phyloP scores from a whole-genome alignment of 176 grass and related monocot species.

The Phragmites australis region DNA sequence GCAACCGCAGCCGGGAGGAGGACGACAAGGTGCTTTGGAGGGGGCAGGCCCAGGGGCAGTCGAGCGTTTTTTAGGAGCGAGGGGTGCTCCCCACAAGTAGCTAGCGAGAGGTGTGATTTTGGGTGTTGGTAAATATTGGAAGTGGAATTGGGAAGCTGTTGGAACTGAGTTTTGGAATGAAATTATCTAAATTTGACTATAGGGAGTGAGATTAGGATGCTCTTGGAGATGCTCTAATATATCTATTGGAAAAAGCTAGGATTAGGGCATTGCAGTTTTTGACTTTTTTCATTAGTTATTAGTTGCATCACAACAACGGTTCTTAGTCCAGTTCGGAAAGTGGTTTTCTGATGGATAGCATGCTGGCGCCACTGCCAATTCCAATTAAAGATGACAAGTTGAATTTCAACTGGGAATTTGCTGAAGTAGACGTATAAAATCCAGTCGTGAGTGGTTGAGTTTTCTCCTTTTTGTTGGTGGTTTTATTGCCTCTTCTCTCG shows the following conservation, averaged over 20 bases:
- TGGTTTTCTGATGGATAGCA: background rate
- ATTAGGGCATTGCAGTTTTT: background rate
- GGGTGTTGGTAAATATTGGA: no score
- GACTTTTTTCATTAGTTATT: background rate
- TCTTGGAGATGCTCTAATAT: background rate
- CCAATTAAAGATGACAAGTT: background rate
- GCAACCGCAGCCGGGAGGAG: no score
- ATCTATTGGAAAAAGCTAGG: background rate
- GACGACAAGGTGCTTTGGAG: no score
- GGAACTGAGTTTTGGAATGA: no score
- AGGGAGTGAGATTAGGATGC: no score
- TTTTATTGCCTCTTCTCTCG: background rate
- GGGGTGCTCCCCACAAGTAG: no score
- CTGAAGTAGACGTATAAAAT: background rate
- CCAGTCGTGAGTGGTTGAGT: background rate
- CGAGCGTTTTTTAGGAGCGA: no score
- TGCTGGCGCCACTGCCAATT: background rate
- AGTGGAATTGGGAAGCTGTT: no score
- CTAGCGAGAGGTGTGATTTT: no score
- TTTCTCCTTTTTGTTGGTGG: background rate
- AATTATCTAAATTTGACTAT: no score
- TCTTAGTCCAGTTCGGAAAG: background rate
- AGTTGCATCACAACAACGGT: background rate
- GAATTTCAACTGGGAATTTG: conserved; percentile 9
- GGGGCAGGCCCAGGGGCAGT: no score